A percentile compares a stretch with the other conserved stretches of the same genome.
These are phyloP conservation scores for Cucumis cinereus DNA, from an alignment of 306 rosid species.

Conservation along the genomic window DNA sequence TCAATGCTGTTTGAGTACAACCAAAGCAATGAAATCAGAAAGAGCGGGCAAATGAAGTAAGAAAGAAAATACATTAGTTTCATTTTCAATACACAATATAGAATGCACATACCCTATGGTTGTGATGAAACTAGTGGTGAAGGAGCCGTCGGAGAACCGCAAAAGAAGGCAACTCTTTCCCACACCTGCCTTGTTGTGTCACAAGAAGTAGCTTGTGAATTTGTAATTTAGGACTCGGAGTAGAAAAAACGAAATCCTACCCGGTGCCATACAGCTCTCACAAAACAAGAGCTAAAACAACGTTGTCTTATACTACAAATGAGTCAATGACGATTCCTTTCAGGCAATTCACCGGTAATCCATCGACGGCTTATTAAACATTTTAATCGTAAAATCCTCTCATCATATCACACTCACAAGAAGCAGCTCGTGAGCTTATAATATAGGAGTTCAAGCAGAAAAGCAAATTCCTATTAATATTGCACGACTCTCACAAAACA, in stretches of 20 bases:
- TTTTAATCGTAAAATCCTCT: background rate
- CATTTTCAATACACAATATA: background rate
- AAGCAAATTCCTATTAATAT: background rate
- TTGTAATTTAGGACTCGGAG: background rate
- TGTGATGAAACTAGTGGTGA: conserved; percentile 87
- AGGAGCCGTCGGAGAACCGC: conserved; percentile 95
- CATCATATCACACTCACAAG: background rate
- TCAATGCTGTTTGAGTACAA: conserved; percentile 47
- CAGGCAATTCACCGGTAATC: background rate
- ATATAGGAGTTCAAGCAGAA: background rate
- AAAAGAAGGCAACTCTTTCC: conserved; percentile 95
- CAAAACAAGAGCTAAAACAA: background rate
- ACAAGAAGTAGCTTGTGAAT: background rate
- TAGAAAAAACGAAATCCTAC: background rate
- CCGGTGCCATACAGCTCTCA: background rate
- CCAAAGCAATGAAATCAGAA: conserved; percentile 15
- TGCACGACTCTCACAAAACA: background rate
- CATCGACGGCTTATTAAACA: background rate
- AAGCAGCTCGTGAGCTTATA: background rate
- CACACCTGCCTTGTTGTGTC: conserved; percentile 51
- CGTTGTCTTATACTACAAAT: background rate
- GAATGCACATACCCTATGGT: conserved; percentile 60
- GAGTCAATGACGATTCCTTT: background rate
- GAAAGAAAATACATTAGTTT: background rate
- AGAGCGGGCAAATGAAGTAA: background rate